Evolutionary conservation across 352 stramenopile genomes (phyloP).

Genomic region (Globisporangium polare): DNA sequence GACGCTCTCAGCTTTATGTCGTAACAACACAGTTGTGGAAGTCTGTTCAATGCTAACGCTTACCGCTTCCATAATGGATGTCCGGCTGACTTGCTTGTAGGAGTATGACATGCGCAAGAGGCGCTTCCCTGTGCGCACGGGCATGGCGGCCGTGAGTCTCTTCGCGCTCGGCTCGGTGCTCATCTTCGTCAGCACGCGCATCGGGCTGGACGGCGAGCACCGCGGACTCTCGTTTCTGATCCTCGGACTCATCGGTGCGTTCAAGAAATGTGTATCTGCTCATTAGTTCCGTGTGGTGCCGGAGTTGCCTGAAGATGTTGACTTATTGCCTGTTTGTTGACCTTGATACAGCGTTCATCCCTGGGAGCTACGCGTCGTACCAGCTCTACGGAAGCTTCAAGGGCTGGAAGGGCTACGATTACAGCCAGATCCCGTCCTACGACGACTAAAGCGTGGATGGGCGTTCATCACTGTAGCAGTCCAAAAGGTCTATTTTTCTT

Average conservation of each 20-base stretch:
- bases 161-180: conserved; percentile 70
- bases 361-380: conserved; percentile 71
- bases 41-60: background rate
- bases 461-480: background rate
- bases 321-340: too few species aligned
- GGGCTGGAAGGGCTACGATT: conserved; percentile 83
- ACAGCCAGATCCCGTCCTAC: conserved; percentile 82
- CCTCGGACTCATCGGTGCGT: conserved; percentile 71
- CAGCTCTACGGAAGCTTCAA: conserved; percentile 82
- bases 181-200: conserved; percentile 71
- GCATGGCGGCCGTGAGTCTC: conserved; percentile 60
- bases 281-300: too few species aligned
- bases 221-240: conserved; percentile 75
- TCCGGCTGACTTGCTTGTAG: conserved; percentile 12
- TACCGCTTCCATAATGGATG: background rate
- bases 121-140: conserved; percentile 71
- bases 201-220: conserved; percentile 71
- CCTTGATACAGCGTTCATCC: conserved; percentile 69
- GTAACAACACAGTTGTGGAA: background rate
- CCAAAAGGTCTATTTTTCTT: background rate
- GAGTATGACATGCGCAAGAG: conserved; percentile 38
- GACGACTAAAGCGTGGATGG: conserved; percentile 43
- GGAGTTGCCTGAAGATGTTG: too few species aligned
- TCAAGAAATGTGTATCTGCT: too few species aligned
- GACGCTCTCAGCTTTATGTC: too few species aligned